Base-by-base conservation (phyloP, 208 protist genomes). In the Trypanosoma mega region DNA sequence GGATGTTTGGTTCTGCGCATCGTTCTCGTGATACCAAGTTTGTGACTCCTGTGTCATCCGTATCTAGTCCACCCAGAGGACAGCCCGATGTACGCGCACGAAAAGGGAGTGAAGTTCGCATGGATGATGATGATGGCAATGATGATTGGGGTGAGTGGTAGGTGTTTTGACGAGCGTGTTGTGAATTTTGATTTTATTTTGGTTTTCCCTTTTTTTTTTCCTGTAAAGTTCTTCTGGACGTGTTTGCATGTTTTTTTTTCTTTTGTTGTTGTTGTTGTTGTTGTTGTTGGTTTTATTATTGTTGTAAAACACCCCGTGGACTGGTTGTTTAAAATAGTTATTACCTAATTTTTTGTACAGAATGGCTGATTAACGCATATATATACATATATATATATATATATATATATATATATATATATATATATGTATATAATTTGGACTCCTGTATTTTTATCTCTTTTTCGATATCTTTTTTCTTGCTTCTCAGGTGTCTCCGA, bases 131-230 rank as follows among this genome's bases (percentile, higher is more conserved):
- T 55, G 53, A 75, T 43, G 72, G 78, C 20, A 75, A 78, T 26
- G 82, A 85, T 6, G 67, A 80, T 18, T 82, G 78, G 82, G 78
- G 76, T 64, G 75, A 87, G 33, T 87, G 80, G 80, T 87, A 65
- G 49, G 3, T 37, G 23, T 2, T 4, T 16, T 34, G 12, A 39
- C 8, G 34, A 16, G 12, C 12, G 34, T 39, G 6, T 39, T 6
- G 34, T 39, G 26, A 18, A 11, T 34, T n/a, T 6, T 33, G 48
- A 11, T 49, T 26, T 23, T 23, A 23, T 46, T 14, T 41, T 30
- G 52, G 2, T 45, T 24, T 33, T 20, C 39, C 23, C 18, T 54
- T 54, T 54, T 16, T 8, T 11, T 54, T 14, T 2, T 39, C 30
- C 8, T 54, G 3, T 54, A 26, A 14, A 24, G 34, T 6, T 24